Base-by-base conservation (phyloP, 1,284 basidiomycete species). In the Tetrapyrgos nigripes region DNA sequence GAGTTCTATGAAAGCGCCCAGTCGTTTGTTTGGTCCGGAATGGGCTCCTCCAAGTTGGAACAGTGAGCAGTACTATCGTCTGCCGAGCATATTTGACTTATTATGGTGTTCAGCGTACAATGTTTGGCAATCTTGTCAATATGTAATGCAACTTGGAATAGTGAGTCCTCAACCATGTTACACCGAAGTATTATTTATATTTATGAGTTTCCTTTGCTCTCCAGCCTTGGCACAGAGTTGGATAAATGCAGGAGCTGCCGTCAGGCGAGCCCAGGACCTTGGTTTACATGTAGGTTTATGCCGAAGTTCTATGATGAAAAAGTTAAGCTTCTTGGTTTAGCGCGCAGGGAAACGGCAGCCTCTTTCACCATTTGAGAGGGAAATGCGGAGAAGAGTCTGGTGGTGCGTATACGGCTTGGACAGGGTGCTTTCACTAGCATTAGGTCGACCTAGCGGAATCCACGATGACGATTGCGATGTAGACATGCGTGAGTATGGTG, bases 351-450 rank as follows among this genome's bases (percentile, higher is more conserved):
- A 61, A 37, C 53, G 56, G 5, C 49, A 58, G 19, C 58, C 58
- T 4, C 29, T 66, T 17, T 56, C 58, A 14, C 43, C 58, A 37
- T 53, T 66, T 27, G 58, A 66, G 33, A 64, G 62, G 51, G 64
- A 66, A 47, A 61, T 63, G n/a, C 55, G 64, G 45, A 55, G 59
- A 53, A 61, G 64, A 4, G 61, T 66, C 14, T 66, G 64, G 64
- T 66, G 64, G 64, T 66, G 64, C 47, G 63, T 64, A 11, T 66
- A 66, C 40, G 63, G 63, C 21, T 52, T 66, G 17, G 64, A 66
- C 58, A 50, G 60, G 13, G 61, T 66, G 23, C 47, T 66, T 14
- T 64, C 63, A 10, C 64, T 66, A 14, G 55, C 63, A 19, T 59
- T 66, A 27, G 64, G 64, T 19, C 59, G 64, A 43, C 64, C 64